phyloP scores from a whole-genome alignment of 2,329 filamentous ascomycete species.

The Blumeria hordei region DNA sequence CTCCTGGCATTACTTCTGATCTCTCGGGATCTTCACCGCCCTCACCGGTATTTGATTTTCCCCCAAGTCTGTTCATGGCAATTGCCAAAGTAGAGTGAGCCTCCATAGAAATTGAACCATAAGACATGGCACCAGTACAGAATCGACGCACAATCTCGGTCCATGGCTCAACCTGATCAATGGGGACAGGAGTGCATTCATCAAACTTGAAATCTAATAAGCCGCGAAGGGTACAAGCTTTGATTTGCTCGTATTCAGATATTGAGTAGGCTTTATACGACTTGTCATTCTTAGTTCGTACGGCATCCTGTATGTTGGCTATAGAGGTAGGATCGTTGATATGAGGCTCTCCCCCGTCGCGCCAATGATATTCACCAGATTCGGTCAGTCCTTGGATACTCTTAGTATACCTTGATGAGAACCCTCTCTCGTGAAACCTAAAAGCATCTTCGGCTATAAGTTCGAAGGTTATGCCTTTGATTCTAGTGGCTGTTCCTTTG shows the following conservation, averaged over 20 bases:
- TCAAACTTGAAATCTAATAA: slow-evolving; percentile 94
- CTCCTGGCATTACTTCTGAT: slow-evolving; percentile 65
- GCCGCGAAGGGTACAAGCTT: slow-evolving; percentile 82
- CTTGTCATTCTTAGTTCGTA: slow-evolving; percentile 93
- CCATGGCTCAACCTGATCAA: slow-evolving; percentile 95
- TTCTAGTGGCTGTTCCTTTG: slow-evolving; percentile 77
- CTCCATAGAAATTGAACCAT: slow-evolving; percentile 96
- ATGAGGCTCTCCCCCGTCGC: slow-evolving; percentile 84
- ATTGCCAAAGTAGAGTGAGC: slow-evolving; percentile 88
- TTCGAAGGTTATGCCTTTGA: slow-evolving; percentile 83
- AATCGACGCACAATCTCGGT: slow-evolving; percentile 92
- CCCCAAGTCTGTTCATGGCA: slow-evolving; percentile 88
- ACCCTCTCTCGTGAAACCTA: slow-evolving; percentile 84
- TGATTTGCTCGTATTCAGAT: slow-evolving; percentile 87
- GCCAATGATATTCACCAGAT: slow-evolving; percentile 95
- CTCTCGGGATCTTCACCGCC: slow-evolving; percentile 90
- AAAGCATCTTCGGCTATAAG: slow-evolving; percentile 85
- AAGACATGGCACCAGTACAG: slow-evolving; percentile 95
- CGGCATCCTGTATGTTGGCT: slow-evolving; percentile 90
- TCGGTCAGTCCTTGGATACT: slow-evolving; percentile 62
- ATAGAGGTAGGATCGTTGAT: slow-evolving; percentile 88
- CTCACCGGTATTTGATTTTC: slow-evolving; percentile 94
- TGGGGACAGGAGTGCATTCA: slow-evolving; percentile 58
- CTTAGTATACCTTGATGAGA: slow-evolving; percentile 54
- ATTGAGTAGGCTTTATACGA: slow-evolving; percentile 92